These are phyloP conservation scores for Saccharomycopsis lassenensis DNA, from an alignment of 805 yeast genomes.

Conservation along the genomic window DNA sequence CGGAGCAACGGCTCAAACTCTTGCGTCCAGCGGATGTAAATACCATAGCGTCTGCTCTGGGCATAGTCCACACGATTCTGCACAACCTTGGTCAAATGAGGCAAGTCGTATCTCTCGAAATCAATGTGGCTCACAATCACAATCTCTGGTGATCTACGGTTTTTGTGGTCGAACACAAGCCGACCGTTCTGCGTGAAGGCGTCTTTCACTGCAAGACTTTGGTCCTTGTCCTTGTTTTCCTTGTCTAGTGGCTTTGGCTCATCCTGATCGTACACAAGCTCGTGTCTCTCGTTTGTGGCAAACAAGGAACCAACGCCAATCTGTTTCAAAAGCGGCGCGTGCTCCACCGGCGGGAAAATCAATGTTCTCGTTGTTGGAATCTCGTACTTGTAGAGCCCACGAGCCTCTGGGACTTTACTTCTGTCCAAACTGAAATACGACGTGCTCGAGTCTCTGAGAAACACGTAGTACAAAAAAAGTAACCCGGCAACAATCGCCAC, in stretches of 20 bases:
- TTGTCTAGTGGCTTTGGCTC: constrained; percentile 1
- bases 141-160: constrained; percentile 41
- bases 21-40: constrained; percentile 75
- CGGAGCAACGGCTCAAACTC: constrained; percentile 62
- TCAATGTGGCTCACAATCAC: constrained; percentile 74
- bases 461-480: constrained; percentile 12
- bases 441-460: constrained; percentile 10
- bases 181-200: constrained; percentile 59
- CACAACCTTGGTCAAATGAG: constrained; percentile 54
- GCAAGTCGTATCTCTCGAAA: constrained; percentile 50
- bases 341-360: constrained; percentile 69
- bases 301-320: constrained; percentile 43
- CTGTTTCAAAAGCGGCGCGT: constrained; percentile 50
- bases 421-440: constrained; percentile 10
- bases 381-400: constrained; percentile 35
- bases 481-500: constrained; percentile 6
- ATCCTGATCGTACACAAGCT: constrained; percentile 13
- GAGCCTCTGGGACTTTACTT: constrained; percentile 24
- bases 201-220: constrained; percentile 35
- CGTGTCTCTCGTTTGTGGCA: constrained; percentile 19
- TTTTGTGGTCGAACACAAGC: constrained; percentile 33
- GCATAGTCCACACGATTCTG: constrained; percentile 89
- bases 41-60: constrained; percentile 66
- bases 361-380: constrained; percentile 39
- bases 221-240: constrained; percentile 16